Percentiles rank a stretch among this genome's conserved stretches.
Conservation (phyloP, 2,329 filamentous ascomycete genomes). For the Clarireedia homoeocarpa region DNA sequence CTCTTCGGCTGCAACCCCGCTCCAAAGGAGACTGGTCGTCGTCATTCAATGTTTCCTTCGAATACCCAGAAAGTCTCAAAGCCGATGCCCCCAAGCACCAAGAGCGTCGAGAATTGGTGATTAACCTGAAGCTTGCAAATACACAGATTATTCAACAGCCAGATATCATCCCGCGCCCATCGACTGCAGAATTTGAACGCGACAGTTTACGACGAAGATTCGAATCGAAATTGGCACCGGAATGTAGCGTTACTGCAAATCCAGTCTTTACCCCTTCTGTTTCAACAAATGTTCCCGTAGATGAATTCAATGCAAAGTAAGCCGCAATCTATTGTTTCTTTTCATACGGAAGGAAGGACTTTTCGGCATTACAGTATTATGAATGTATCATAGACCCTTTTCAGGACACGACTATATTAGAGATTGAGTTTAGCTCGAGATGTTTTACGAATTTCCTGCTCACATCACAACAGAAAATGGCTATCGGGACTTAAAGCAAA, state of each 20-base stretch:
- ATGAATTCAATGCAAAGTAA: background rate
- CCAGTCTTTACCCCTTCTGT: background rate
- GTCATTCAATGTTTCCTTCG: background rate
- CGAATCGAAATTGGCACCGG: background rate
- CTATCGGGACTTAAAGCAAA: background rate
- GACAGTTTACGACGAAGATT: background rate
- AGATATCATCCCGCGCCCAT: background rate
- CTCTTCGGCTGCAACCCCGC: conserved; percentile 18
- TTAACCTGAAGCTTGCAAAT: background rate
- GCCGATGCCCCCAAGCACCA: too few relatives aligned
- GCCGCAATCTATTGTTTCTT: background rate
- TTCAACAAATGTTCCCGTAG: background rate
- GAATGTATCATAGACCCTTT: background rate
- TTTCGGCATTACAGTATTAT: background rate
- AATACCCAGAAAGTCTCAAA: background rate
- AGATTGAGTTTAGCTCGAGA: too few relatives aligned
- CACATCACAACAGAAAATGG: conserved; percentile 1
- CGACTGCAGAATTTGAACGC: background rate
- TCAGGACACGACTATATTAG: background rate
- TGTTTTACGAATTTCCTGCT: background rate
- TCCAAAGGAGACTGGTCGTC: conserved; percentile 11
- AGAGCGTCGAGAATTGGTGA: background rate
- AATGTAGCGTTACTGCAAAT: background rate
- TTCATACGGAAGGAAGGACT: background rate
- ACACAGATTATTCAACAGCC: background rate